phyloP scores from a whole-genome alignment of 345 rosid genomes.

The Salix arbutifolia region DNA sequence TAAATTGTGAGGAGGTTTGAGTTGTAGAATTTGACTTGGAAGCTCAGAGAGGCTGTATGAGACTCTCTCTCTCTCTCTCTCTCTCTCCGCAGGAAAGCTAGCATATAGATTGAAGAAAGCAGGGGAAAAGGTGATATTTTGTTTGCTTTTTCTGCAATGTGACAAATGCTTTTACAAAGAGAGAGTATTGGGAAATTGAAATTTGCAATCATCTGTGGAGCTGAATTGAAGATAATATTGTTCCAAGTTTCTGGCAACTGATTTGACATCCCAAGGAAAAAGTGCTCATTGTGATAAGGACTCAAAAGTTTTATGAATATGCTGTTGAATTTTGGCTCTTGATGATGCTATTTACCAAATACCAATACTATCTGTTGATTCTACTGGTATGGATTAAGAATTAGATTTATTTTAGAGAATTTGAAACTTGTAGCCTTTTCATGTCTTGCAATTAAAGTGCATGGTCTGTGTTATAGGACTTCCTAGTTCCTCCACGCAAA shows the following conservation, averaged over 20 bases:
- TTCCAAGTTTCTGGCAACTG: background rate
- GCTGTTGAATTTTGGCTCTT: background rate
- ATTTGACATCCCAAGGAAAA: background rate
- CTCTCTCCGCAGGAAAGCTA: conserved; percentile 65
- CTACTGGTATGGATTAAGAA: background rate
- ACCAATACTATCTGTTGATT: background rate
- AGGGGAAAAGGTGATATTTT: conserved; percentile 67
- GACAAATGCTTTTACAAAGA: background rate
- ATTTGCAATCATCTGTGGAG: background rate
- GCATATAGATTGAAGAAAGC: conserved; percentile 81
- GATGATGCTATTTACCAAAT: background rate
- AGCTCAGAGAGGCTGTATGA: background rate
- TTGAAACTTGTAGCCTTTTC: background rate
- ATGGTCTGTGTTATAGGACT: background rate
- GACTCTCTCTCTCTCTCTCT: background rate
- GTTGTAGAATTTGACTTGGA: background rate
- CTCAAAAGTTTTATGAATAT: background rate
- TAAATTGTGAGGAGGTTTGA: background rate
- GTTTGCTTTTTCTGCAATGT: conserved; percentile 8
- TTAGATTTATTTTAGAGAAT: background rate
- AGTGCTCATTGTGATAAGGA: background rate
- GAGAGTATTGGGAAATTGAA: background rate
- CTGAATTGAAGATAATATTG: background rate
- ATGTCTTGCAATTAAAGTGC: background rate
- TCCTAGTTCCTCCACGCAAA: background rate